Evolutionary conservation across 345 rosid species (phyloP).

Genomic region (Moringa oleifera): DNA sequence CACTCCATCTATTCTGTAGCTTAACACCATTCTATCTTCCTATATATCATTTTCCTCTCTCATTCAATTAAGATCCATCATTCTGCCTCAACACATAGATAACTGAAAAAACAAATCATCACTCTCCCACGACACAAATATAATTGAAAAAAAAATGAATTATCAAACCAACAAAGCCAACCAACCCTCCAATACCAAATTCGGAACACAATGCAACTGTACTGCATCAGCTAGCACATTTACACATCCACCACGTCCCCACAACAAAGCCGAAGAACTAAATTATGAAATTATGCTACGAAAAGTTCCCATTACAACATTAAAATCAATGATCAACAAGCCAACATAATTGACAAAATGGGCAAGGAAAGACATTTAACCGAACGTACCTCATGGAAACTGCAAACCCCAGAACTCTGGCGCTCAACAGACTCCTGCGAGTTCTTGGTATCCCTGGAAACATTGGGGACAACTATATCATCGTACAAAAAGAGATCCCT

Average conservation of each 20-base stretch:
- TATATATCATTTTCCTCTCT: not conserved
- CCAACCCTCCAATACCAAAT: not conserved
- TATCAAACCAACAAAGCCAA: not conserved
- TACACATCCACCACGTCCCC: not conserved
- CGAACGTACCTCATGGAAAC: conserved; percentile 45
- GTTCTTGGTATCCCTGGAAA: conserved; percentile 48
- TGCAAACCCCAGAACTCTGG: conserved; percentile 40
- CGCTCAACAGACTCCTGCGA: conserved; percentile 34
- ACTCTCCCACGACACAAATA: too few relatives aligned
- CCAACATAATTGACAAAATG: not conserved
- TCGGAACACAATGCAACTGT: not conserved
- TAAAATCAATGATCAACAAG: not conserved
- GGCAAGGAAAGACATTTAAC: not conserved
- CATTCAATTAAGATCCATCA: too few relatives aligned
- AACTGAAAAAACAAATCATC: not conserved
- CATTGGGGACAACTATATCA: conserved; percentile 34
- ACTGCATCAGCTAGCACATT: not conserved
- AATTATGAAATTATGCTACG: not conserved
- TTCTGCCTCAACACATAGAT: not conserved
- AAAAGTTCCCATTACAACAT: too few relatives aligned
- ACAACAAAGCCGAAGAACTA: not conserved
- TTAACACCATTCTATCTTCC: not conserved
- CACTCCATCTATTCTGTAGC: not conserved
- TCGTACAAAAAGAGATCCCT: conserved; percentile 40
- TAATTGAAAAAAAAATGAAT: too few relatives aligned